Evolutionary conservation across 495 filamentous ascomycete genomes (phyloP).

Genomic region (Hypoxylon fuscum): DNA sequence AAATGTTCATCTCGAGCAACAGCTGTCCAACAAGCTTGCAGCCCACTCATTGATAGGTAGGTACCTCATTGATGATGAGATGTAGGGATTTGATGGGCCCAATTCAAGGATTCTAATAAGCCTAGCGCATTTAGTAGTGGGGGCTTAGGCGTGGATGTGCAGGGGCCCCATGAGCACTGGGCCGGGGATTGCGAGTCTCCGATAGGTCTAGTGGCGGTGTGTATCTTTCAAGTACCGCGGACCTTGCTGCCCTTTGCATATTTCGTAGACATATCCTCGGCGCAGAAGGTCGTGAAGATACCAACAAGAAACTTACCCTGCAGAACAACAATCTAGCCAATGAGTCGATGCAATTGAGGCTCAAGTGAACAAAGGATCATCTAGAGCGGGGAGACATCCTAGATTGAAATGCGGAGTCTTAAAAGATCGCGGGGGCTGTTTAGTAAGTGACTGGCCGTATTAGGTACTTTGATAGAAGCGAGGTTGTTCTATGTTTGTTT

Average conservation of each 20-base stretch:
- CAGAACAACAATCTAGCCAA: constrained; percentile 22
- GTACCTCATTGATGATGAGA: constrained; percentile 32
- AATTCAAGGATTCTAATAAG: constrained; percentile 17
- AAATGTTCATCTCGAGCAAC: constrained; percentile 16
- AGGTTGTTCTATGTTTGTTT: constrained; percentile 15
- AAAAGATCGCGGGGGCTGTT: constrained; percentile 29
- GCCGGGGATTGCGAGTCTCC: constrained; percentile 16
- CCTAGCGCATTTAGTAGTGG: constrained; percentile 22
- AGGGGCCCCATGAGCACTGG: constrained; percentile 15
- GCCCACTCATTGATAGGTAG: constrained; percentile 17
- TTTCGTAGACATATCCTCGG: constrained; percentile 16
- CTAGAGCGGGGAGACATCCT: constrained; percentile 21
- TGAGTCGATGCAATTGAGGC: constrained; percentile 30
- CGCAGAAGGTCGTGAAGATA: constrained; percentile 14
- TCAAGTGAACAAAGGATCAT: constrained; percentile 23
- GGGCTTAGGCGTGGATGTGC: constrained; percentile 17
- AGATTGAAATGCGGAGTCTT: constrained; percentile 7
- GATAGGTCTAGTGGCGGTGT: constrained; percentile 27
- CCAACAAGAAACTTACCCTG: constrained; percentile 11
- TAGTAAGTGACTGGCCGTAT: background rate
- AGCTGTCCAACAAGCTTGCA: constrained; percentile 11
- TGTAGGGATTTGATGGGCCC: constrained; percentile 26
- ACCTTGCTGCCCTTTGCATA: constrained; percentile 24
- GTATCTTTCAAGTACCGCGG: constrained; percentile 26
- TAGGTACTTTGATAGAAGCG: background rate